Evolutionary conservation across 371 early-diverging fungal genomes (phyloP).

Genomic region (Mucor velutinosus): DNA sequence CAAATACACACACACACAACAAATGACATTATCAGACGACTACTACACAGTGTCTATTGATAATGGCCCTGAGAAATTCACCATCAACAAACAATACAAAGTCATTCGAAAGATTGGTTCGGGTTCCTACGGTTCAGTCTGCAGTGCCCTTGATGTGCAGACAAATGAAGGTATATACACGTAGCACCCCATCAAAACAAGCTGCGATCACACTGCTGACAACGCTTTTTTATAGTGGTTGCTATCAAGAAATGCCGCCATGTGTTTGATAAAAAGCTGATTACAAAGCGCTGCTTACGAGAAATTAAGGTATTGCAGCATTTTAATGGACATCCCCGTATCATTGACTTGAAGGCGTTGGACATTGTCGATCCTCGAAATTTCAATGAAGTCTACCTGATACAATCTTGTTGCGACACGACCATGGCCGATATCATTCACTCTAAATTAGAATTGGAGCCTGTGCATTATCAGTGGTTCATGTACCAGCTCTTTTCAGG

Average conservation of each 20-base stretch:
- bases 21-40: conserved; percentile 21
- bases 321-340: conserved; percentile 79
- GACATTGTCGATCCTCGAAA: conserved; percentile 65
- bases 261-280: conserved; percentile 69
- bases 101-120: conserved; percentile 85
- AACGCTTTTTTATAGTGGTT: conserved; percentile 43
- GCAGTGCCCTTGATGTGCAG: conserved; percentile 51
- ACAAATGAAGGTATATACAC: conserved; percentile 39
- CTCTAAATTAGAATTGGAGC: conserved; percentile 80
- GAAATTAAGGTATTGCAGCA: conserved; percentile 80
- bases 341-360: conserved; percentile 71
- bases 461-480: conserved; percentile 92
- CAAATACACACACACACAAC: neutral
- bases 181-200: neutral
- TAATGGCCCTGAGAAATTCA: conserved; percentile 53
- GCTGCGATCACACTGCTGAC: neutral
- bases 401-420: conserved; percentile 85
- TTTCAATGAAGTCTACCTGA: conserved; percentile 73
- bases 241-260: conserved; percentile 80
- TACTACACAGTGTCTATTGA: conserved; percentile 42
- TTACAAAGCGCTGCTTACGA: conserved; percentile 73
- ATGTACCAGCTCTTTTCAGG: conserved; percentile 89
- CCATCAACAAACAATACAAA: conserved; percentile 68
- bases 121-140: conserved; percentile 92
- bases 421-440: conserved; percentile 91